phyloP scores from a whole-genome alignment of 139 green algal genomes.

The Chlorella sp. region DNA sequence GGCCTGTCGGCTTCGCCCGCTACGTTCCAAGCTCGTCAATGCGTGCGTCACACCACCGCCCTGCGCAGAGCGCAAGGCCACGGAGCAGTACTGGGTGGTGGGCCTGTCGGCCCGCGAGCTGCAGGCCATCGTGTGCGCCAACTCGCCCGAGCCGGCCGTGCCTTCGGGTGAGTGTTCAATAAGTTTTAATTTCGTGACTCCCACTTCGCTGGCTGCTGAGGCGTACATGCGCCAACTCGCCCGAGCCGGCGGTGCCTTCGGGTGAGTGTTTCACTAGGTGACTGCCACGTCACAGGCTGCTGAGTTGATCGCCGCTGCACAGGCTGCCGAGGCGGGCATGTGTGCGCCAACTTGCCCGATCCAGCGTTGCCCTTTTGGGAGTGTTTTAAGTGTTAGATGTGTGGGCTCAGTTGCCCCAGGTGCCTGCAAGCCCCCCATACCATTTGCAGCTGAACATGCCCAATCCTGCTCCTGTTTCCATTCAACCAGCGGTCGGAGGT shows the following conservation, averaged over 20 bases:
- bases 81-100: constrained; percentile 80
- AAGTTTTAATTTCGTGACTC: not conserved
- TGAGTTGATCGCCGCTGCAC: too few species aligned
- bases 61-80: constrained; percentile 42
- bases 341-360: constrained; percentile 49
- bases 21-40: too few species aligned
- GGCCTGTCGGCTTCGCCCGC: too few species aligned
- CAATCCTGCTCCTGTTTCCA: too few species aligned
- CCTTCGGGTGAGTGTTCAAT: not conserved
- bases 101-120: constrained; percentile 54
- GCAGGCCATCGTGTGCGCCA: constrained; percentile 70
- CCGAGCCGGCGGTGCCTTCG: constrained; percentile 15
- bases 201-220: not conserved
- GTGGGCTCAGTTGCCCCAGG: not conserved
- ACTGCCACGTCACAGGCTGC: too few species aligned
- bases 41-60: not conserved
- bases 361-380: constrained; percentile 12
- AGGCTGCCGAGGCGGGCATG: too few species aligned
- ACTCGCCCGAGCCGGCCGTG: constrained; percentile 24
- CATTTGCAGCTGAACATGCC: too few species aligned
- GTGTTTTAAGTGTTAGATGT: not conserved
- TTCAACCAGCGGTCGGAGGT: too few species aligned
- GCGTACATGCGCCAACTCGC: constrained; percentile 41
- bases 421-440: too few species aligned
- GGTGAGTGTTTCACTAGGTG: not conserved